These are phyloP conservation scores for Penicillium sp. DNA, from an alignment of 2,329 filamentous ascomycete genomes.

Conservation along the genomic window DNA sequence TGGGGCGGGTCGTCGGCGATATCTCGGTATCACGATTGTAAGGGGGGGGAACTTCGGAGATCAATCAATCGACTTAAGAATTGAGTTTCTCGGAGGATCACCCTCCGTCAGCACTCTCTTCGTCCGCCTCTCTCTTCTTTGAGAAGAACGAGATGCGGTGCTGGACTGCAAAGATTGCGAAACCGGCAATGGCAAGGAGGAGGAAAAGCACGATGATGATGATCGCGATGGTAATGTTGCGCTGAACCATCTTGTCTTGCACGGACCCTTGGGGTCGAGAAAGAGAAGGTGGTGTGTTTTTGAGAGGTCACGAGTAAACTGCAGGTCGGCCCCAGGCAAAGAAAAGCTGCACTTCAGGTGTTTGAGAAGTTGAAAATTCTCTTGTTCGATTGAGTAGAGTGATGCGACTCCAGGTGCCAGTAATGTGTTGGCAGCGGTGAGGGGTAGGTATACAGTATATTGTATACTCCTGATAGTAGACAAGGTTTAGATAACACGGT, in stretches of 20 bases:
- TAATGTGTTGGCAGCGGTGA: not conserved
- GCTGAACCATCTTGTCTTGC: constrained; percentile 39
- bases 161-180: constrained; percentile 36
- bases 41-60: not conserved
- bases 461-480: not conserved
- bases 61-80: not conserved
- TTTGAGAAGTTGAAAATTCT: not conserved
- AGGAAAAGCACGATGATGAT: constrained; percentile 52
- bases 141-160: constrained; percentile 35
- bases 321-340: not conserved
- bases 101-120: constrained; percentile 30
- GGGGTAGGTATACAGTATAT: not conserved
- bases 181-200: constrained; percentile 45
- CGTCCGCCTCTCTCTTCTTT: constrained; percentile 30
- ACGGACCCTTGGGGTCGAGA: not conserved
- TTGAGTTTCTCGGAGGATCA: not conserved
- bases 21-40: not conserved
- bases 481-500: not conserved
- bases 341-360: not conserved
- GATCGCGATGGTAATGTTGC: constrained; percentile 50
- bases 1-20: not conserved
- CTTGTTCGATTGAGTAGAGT: not conserved
- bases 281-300: not conserved
- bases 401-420: not conserved
- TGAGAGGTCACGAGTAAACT: not conserved